Base-by-base conservation (phyloP, 2,329 filamentous ascomycete genomes). In the Spiromastix sp. region DNA sequence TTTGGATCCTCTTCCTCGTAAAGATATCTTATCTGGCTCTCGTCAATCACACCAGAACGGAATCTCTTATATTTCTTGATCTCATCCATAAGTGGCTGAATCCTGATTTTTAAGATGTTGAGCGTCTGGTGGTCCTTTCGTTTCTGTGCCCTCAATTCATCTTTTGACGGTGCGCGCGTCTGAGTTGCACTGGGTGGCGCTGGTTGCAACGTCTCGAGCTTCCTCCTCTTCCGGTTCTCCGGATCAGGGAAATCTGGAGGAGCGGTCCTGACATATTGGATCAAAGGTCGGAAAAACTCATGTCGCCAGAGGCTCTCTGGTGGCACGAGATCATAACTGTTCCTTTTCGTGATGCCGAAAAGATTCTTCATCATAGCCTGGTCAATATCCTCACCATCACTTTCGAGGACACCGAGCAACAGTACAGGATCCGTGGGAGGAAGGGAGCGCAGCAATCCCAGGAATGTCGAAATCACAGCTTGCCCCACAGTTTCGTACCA, bases 1-100 rank as follows among this genome's bases (percentile, higher is more conserved):
- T 69, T 75, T 7, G 86, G 85, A 46, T 94, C 79, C 24, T 79
- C 72, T 55, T 96, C 89, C 18, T 85, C 78, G 50, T 85, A 84
- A 1, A 96, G 68, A 55, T 96, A 94, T 13, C 77, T 70, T 40
- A 93, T 85, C 44, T 79, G 72, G 8, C 62, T 59, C 34, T 84
- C 78, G 2, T 84, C 76, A 41, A 98, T 80, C 27, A 85, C 75
- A 1, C 85, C 80, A 37, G 78, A 77, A 41, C 86, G 74, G 61
- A 96, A 96, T 47, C 85, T 85, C 54, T 81, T 84, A 63, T 94
- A 93, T 54, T 82, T 86, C 57, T 93, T 91, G 54, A 98, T 85
- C 60, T 95, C 85, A 47, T 98, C 89, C 86, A 98, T 95, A 47
- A 96, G 85, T 2, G 85, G 85, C 57, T 95, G 87, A 36, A 98